Evolutionary conservation across 768 basidiomycete species (phyloP), one percentile per base, ranked within the genome.

Genomic region (Amanita fuliginea): DNA sequence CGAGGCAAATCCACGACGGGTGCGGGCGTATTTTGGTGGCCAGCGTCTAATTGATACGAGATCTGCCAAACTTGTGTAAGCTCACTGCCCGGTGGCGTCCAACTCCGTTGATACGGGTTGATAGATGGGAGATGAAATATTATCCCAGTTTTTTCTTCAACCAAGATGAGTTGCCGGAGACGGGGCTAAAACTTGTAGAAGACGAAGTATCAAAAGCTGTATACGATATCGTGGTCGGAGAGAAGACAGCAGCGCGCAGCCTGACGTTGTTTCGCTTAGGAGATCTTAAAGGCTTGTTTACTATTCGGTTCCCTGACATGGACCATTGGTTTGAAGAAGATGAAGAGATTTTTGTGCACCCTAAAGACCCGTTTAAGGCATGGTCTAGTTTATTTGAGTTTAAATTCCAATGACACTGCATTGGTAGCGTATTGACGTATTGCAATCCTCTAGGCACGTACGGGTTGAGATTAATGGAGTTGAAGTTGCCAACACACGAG

Each of bases 261-360:
- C 74, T 1, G 53, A 64, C 35, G 42, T 56, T 46, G 56, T 64
- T 53, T 64, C 69, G 37, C 58, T 67, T 44, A 13, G 57, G 56
- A 8, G 57, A 60, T 3, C 58, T 80, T 10, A 63, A 63, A 19
- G 75, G 74, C 5, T 64, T 81, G 24, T 63, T 76, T 33, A 75
- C 70, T 42, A 58, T 84, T 51, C 58, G 59, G 10, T 81, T 79
- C 46, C 60, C 62, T 11, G 70, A 69, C 14, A 71, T 73, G 56
- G 80, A 81, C 53, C 71, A 72, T 3, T 83, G 82, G 81, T 80
- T 82, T 46, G 81, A 83, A 64, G 81, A 83, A 57, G 81, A 82
- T 43, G 80, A 84, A 42, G 60, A 75, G 49, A 71, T 83, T 28
- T 77, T 69, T 50, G 65, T 70, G 1, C 81, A 84, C 52, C 76